Percentiles rank a stretch among this genome's conserved stretches.
phyloP scores from a whole-genome alignment of 148 eudicot genomes.

The Fagopyrum homotropicum region DNA sequence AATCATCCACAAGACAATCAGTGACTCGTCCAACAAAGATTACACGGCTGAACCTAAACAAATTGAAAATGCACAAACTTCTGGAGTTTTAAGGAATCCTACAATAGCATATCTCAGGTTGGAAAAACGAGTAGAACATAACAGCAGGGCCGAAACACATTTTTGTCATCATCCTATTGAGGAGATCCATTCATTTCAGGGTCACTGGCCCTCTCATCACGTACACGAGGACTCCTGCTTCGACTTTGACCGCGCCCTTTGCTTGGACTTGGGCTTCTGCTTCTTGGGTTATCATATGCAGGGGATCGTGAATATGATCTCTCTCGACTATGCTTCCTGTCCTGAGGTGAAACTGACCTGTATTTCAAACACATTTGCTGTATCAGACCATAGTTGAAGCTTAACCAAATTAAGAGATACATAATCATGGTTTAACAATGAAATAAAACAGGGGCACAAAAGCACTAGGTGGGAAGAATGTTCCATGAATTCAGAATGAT shows the following conservation, averaged over 20 bases:
- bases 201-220: constrained; percentile 21
- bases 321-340: constrained; percentile 50
- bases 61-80: background rate
- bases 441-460: background rate
- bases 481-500: background rate
- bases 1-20: background rate
- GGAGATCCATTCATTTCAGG: constrained; percentile 43
- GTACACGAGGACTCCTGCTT: constrained; percentile 22
- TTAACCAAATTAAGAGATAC: too few species aligned
- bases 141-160: constrained; percentile 8
- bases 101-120: background rate
- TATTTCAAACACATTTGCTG: constrained; percentile 14
- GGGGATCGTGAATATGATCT: constrained; percentile 62
- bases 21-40: background rate
- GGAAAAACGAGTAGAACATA: background rate
- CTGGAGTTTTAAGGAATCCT: background rate
- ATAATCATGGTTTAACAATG: background rate
- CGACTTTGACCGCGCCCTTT: constrained; percentile 18
- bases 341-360: constrained; percentile 80
- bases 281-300: constrained; percentile 31
- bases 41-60: background rate
- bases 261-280: constrained; percentile 15
- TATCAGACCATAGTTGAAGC: background rate
- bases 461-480: background rate
- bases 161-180: constrained; percentile 9